phyloP scores from a whole-genome alignment of 176 grass and related monocot species.

The Paspalum vaginatum region DNA sequence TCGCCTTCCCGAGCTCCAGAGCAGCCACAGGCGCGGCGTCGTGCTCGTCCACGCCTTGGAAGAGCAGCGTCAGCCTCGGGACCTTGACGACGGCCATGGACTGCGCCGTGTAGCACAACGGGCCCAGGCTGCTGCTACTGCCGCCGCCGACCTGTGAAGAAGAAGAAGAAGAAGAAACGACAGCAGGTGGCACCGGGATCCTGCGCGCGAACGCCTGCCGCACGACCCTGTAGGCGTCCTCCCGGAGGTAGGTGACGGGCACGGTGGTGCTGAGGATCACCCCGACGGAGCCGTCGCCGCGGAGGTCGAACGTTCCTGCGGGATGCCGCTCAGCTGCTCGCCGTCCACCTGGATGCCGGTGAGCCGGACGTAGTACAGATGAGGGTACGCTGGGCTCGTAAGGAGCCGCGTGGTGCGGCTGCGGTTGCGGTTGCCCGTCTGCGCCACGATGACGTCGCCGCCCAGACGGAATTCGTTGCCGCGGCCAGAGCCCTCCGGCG shows the following conservation, averaged over 20 bases:
- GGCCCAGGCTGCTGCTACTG: background rate
- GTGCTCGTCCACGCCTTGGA: background rate
- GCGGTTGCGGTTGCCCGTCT: background rate
- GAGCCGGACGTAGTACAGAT: too few species aligned
- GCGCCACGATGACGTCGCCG: background rate
- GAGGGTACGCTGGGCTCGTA: too few species aligned
- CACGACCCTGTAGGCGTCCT: too few species aligned
- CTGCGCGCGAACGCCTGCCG: too few species aligned
- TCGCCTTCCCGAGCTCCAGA: too few species aligned
- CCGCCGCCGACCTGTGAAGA: background rate
- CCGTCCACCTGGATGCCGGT: too few species aligned
- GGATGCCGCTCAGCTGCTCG: too few species aligned
- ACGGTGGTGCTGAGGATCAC: constrained; percentile 18
- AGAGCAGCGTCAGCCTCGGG: background rate
- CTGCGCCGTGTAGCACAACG: background rate
- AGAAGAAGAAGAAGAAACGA: too few species aligned
- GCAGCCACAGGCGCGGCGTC: too few species aligned
- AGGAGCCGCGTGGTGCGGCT: too few species aligned
- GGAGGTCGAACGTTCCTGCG: background rate
- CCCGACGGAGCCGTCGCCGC: constrained; percentile 22
- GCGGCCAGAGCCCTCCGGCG: too few species aligned
- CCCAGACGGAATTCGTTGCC: background rate
- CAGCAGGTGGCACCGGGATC: too few species aligned
- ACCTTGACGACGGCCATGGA: background rate
- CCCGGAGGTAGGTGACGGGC: constrained; percentile 23